Evolutionary conservation across 83 land plant species (phyloP), one percentile per base, ranked within the genome.

Genomic region (Isoetes engelmannii): DNA sequence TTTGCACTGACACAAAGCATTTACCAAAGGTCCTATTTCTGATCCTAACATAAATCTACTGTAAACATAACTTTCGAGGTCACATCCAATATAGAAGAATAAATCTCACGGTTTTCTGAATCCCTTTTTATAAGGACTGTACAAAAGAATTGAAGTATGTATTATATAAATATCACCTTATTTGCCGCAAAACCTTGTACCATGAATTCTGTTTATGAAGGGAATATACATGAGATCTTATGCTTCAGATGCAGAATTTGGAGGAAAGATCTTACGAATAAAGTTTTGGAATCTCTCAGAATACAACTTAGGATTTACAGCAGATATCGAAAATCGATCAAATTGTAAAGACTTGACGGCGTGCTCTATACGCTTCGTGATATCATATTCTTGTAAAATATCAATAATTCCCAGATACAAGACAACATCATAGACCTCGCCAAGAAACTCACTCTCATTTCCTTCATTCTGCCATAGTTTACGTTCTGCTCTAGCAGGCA

Each of bases 401-500:
- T 64, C 67, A 37, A 64, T 64, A 18, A 64, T 10, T n/a, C 67
- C 67, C 67, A 64, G 3, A 44, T 64, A 64, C 15, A 64, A 47
- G 7, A 64, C 67, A 7, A 64, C 67, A 44, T 64, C 67, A 41
- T 64, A 44, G 7, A 44, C 47, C 67, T 64, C 67, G 17, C 45
- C 47, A 18, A 64, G 9, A 41, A 18, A 44, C 20, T 60, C 63
- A 12, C 47, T 47, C 3, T 64, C 17, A 58, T 80, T 76, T 19
- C 48, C 46, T 64, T 81, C 71, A 13, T 4, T 57, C 53, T 65
- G 72, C 55, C 79, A 73, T 20, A 69, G 64, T 19, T 7, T 64
- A 13, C 47, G 47, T 9, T 64, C 67, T 12, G 67, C 67, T 64
- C 67, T 7, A 7, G 67, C 67, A 7, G 67, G 67, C 67, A 64